Percentiles rank a stretch among this genome's conserved stretches.
Evolutionary conservation across 2,329 filamentous ascomycete species (phyloP).

Genomic region (Periconia digitata): DNA sequence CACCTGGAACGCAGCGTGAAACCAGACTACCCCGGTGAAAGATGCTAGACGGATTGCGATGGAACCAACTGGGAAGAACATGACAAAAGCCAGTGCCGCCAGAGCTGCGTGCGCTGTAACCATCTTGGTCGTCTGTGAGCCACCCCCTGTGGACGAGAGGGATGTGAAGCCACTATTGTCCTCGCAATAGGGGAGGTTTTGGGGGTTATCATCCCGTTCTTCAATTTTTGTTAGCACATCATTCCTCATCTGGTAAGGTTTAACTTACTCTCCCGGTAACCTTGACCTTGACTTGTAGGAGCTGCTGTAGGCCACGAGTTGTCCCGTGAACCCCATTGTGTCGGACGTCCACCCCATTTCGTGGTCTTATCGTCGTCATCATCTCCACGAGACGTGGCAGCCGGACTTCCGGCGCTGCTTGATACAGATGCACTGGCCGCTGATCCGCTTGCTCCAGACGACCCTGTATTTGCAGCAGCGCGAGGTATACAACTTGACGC

Average conservation of each 20-base stretch:
- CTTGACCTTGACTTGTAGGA: conserved; percentile 9
- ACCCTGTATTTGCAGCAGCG: conserved; percentile 16
- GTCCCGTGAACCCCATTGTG: conserved; percentile 3
- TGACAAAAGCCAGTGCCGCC: conserved; percentile 48
- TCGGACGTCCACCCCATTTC: conserved; percentile 2
- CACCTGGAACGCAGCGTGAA: conserved; percentile 51
- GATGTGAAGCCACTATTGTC: conserved; percentile 24
- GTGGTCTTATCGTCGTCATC: conserved; percentile 7
- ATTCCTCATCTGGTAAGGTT: too few relatives aligned
- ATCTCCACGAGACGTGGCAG: conserved; percentile 5
- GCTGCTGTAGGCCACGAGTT: conserved; percentile 21
- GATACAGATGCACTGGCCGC: conserved; percentile 1
- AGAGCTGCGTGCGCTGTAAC: conserved; percentile 48
- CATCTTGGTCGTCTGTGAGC: conserved; percentile 29
- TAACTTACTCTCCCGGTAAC: conserved; percentile 3
- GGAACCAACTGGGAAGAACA: conserved; percentile 49
- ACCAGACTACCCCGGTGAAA: conserved; percentile 47
- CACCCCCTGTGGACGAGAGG: conserved; percentile 3
- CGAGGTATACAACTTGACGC: conserved; percentile 35
- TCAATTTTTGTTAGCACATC: neutral
- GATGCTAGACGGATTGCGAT: conserved; percentile 48
- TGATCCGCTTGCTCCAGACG: conserved; percentile 3
- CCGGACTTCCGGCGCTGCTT: neutral
- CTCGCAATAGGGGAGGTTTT: conserved; percentile 34
- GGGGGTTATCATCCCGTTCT: conserved; percentile 14